phyloP scores from a whole-genome alignment of 805 yeast genomes.

The Jamesozyma lodderae region DNA sequence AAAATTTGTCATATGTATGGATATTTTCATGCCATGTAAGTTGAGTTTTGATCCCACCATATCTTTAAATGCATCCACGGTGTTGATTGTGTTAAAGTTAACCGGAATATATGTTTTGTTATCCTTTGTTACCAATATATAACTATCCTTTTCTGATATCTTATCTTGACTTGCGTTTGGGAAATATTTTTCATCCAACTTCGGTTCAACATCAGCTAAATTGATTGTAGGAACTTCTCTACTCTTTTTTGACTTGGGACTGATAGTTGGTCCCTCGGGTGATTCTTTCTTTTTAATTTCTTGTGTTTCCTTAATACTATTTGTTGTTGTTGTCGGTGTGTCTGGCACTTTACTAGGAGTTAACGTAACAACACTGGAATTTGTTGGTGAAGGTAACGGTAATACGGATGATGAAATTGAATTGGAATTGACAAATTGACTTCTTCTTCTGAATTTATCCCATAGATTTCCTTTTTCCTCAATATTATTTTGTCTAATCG shows the following conservation, averaged over 20 bases:
- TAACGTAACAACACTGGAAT: conserved; percentile 6
- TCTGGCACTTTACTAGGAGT: conserved; percentile 4
- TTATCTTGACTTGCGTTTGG: not conserved
- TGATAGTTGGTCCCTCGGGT: not conserved
- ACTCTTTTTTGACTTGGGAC: not conserved
- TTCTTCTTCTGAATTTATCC: conserved; percentile 25
- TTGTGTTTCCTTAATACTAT: no score
- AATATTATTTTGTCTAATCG: conserved; percentile 10
- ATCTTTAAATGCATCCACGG: conserved; percentile 34
- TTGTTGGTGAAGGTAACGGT: conserved; percentile 6
- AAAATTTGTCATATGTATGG: conserved; percentile 61
- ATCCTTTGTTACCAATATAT: conserved; percentile 57
- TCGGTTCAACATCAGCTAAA: not conserved
- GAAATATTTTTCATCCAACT: conserved; percentile 2
- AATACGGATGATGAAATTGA: conserved; percentile 6
- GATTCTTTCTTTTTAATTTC: not conserved
- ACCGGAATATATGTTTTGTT: conserved; percentile 46
- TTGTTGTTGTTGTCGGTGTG: no score
- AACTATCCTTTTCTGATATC: conserved; percentile 15
- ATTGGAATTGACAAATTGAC: conserved; percentile 12
- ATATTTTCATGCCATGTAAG: conserved; percentile 19
- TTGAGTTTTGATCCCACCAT: conserved; percentile 32
- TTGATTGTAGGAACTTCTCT: not conserved
- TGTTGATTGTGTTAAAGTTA: conserved; percentile 28
- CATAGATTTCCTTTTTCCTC: conserved; percentile 25